Percentiles rank a stretch among this genome's conserved stretches.
phyloP scores from a whole-genome alignment of 2,329 filamentous ascomycete genomes.

The Aureobasidium vineae region DNA sequence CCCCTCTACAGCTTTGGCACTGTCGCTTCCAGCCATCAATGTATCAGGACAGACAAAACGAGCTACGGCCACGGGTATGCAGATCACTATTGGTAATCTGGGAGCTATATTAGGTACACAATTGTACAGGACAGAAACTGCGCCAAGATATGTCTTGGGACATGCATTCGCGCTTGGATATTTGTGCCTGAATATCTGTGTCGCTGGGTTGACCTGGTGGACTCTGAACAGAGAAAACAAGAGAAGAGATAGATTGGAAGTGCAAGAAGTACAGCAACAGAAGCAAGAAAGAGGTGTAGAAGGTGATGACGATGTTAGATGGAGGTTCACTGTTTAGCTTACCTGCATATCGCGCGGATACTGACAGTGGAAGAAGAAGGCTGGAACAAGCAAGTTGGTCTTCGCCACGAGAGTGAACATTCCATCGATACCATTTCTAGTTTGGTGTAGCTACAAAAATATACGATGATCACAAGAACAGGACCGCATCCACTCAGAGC shows the following conservation, averaged over 20 bases:
- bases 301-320: slow-evolving; percentile 63
- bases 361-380: no score
- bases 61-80: slow-evolving; percentile 66
- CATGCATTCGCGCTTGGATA: slow-evolving; percentile 67
- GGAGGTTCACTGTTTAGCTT: slow-evolving; percentile 53
- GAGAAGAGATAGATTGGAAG: slow-evolving; percentile 47
- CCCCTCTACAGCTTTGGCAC: slow-evolving; percentile 60
- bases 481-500: no score
- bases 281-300: slow-evolving; percentile 49
- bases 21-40: slow-evolving; percentile 71
- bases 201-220: slow-evolving; percentile 55
- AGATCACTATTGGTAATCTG: slow-evolving; percentile 68
- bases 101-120: slow-evolving; percentile 69
- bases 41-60: slow-evolving; percentile 69
- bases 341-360: no score
- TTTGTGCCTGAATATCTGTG: slow-evolving; percentile 56
- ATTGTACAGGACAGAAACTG: slow-evolving; percentile 61
- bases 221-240: slow-evolving; percentile 59
- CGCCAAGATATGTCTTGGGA: slow-evolving; percentile 63
- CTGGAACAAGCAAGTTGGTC: no score
- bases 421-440: no score
- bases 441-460: no score
- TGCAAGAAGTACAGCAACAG: slow-evolving; percentile 43
- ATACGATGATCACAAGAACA: no score
- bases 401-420: no score